Percentiles rank a stretch among this genome's conserved stretches.
Evolutionary conservation across 2,329 filamentous ascomycete genomes (phyloP).

Genomic region (Tolypocladium album): DNA sequence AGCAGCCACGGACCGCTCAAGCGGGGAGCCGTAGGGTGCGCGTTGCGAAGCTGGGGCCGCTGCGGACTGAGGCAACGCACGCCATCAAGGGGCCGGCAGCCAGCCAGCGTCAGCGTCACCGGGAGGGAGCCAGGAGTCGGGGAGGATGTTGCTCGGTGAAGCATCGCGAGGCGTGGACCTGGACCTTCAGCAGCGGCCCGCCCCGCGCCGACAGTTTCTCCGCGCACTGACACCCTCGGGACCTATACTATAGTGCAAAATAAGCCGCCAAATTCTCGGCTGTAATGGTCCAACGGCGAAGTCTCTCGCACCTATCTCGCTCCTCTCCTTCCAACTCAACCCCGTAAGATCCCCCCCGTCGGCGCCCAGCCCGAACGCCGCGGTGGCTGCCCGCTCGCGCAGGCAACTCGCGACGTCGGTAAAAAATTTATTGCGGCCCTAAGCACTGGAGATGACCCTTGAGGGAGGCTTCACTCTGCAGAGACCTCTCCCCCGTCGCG

Average conservation of each 20-base stretch:
- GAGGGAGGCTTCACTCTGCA: constrained; percentile 66
- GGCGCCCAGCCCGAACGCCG: constrained; percentile 60
- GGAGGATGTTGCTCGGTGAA: neutral
- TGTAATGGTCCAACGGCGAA: constrained; percentile 56
- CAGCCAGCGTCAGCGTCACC: neutral
- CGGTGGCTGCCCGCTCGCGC: constrained; percentile 55
- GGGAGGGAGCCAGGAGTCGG: neutral
- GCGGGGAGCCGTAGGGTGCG: neutral
- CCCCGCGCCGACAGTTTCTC: neutral
- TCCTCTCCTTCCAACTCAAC: constrained; percentile 34
- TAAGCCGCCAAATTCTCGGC: constrained; percentile 16
- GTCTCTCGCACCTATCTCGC: constrained; percentile 40
- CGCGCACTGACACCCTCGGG: neutral
- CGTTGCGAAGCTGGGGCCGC: neutral
- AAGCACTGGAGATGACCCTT: constrained; percentile 60
- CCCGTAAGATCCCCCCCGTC: constrained; percentile 41
- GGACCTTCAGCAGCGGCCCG: too few species aligned
- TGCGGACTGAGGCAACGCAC: neutral
- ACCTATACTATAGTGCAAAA: constrained; percentile 13
- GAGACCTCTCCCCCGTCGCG: constrained; percentile 58
- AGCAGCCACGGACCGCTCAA: neutral
- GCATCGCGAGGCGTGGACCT: neutral
- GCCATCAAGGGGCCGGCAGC: neutral
- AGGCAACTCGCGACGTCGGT: constrained; percentile 54
- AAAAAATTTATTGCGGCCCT: constrained; percentile 33